Percentiles rank a stretch among this genome's conserved stretches.
These are phyloP conservation scores for Aspergillus cavernicola DNA, from an alignment of 495 filamentous ascomycete genomes.

Conservation along the genomic window DNA sequence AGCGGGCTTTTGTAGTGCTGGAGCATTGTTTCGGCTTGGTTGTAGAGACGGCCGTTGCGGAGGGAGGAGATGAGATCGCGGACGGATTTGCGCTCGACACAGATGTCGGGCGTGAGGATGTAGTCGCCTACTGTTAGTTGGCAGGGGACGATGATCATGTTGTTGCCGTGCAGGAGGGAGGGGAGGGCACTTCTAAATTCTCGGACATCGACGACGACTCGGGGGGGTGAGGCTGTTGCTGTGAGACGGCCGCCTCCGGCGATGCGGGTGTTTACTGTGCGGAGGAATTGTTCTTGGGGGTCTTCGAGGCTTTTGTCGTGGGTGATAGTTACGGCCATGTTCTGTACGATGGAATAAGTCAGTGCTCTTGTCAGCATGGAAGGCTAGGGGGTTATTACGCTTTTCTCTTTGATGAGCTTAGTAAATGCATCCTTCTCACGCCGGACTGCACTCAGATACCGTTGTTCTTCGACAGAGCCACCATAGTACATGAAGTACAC, in stretches of 20 bases:
- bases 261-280: slow-evolving; percentile 95
- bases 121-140: slow-evolving; percentile 98
- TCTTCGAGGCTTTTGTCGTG: slow-evolving; percentile 72
- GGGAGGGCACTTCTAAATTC: slow-evolving; percentile 93
- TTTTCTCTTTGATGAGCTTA: slow-evolving; percentile 86
- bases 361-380: slow-evolving; percentile 2
- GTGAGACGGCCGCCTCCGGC: slow-evolving; percentile 86
- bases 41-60: slow-evolving; percentile 84
- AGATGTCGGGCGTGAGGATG: slow-evolving; percentile 83
- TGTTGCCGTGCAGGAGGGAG: slow-evolving; percentile 83
- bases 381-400: slow-evolving; percentile 37
- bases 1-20: slow-evolving; percentile 86
- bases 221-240: slow-evolving; percentile 86
- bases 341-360: slow-evolving; percentile 30
- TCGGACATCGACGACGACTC: slow-evolving; percentile 90
- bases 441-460: slow-evolving; percentile 82
- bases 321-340: slow-evolving; percentile 83
- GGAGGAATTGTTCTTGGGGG: slow-evolving; percentile 87
- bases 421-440: slow-evolving; percentile 95
- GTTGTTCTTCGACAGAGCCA: slow-evolving; percentile 92
- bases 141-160: slow-evolving; percentile 82
- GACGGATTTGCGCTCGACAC: slow-evolving; percentile 90
- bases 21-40: slow-evolving; percentile 91
- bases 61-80: slow-evolving; percentile 88
- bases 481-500: slow-evolving; percentile 98